Evolutionary conservation across 257 asterid genomes (phyloP).

Genomic region (Penstemon eatonii): DNA sequence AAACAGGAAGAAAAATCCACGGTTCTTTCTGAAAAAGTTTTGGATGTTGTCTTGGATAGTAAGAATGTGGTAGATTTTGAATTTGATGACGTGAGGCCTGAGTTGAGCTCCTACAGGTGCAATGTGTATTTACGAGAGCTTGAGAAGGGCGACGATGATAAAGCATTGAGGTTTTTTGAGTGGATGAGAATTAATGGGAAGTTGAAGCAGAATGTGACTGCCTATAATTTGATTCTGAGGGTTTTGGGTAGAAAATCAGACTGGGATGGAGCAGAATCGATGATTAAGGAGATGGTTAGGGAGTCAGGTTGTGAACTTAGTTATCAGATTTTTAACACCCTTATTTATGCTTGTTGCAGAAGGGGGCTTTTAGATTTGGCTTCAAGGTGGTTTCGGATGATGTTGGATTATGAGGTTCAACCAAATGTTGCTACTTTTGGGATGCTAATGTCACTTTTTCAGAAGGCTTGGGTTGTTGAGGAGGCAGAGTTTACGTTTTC

Average conservation of each 20-base stretch:
- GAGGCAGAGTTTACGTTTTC: constrained; percentile 76
- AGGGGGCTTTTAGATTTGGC: constrained; percentile 64
- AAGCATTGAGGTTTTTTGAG: constrained; percentile 59
- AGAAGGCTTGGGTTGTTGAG: constrained; percentile 66
- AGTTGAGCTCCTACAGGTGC: constrained; percentile 51
- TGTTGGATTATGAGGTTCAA: constrained; percentile 63
- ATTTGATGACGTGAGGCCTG: constrained; percentile 29
- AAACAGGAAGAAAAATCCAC: constrained; percentile 30
- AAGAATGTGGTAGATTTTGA: constrained; percentile 28
- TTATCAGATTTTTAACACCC: constrained; percentile 64
- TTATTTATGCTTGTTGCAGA: constrained; percentile 68
- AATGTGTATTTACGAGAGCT: constrained; percentile 62
- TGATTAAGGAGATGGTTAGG: constrained; percentile 59
- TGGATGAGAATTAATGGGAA: constrained; percentile 83
- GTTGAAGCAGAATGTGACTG: constrained; percentile 60
- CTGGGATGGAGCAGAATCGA: constrained; percentile 63
- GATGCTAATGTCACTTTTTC: constrained; percentile 83
- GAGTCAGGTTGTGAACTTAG: constrained; percentile 52
- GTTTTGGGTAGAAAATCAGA: constrained; percentile 70
- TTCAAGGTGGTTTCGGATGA: constrained; percentile 64
- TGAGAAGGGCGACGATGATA: constrained; percentile 45
- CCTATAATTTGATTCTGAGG: constrained; percentile 66
- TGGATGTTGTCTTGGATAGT: constrained; percentile 31
- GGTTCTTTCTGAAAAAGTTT: constrained; percentile 24
- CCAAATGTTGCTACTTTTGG: constrained; percentile 91